phyloP scores from a whole-genome alignment of 371 early-diverging fungal species.

The Apophysomyces sp. region DNA sequence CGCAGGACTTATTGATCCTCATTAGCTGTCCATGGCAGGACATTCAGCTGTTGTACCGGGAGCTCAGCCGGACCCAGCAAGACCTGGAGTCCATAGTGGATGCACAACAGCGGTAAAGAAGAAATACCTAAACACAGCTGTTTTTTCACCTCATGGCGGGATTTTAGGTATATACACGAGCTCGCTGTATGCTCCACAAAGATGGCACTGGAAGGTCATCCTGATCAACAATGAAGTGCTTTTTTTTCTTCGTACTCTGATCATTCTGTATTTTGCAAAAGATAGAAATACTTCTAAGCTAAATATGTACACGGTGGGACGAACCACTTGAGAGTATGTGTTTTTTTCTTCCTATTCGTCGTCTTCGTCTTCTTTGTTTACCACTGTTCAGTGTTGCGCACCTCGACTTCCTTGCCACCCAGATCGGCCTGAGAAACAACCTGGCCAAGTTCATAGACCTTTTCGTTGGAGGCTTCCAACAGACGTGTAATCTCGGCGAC shows the following conservation, averaged over 20 bases:
- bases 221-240: too few relatives aligned
- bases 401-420: slow-evolving; percentile 59
- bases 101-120: too few relatives aligned
- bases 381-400: slow-evolving; percentile 53
- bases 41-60: too few relatives aligned
- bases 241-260: background rate
- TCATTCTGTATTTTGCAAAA: background rate
- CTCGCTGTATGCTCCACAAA: too few relatives aligned
- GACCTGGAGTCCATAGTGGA: too few relatives aligned
- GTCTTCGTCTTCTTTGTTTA: slow-evolving; percentile 11
- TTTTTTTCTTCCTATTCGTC: slow-evolving; percentile 8
- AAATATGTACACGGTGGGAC: background rate
- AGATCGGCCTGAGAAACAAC: slow-evolving; percentile 55
- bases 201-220: too few relatives aligned
- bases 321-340: background rate
- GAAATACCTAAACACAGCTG: too few relatives aligned
- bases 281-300: background rate
- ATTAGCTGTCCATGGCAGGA: too few relatives aligned
- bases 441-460: slow-evolving; percentile 60
- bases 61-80: too few relatives aligned
- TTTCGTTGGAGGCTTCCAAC: slow-evolving; percentile 67
- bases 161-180: too few relatives aligned
- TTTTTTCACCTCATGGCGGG: too few relatives aligned
- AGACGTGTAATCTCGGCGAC: slow-evolving; percentile 60
- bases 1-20: too few relatives aligned